Base-by-base conservation (phyloP, 768 basidiomycete species). In the Atractiella rhizophila region DNA sequence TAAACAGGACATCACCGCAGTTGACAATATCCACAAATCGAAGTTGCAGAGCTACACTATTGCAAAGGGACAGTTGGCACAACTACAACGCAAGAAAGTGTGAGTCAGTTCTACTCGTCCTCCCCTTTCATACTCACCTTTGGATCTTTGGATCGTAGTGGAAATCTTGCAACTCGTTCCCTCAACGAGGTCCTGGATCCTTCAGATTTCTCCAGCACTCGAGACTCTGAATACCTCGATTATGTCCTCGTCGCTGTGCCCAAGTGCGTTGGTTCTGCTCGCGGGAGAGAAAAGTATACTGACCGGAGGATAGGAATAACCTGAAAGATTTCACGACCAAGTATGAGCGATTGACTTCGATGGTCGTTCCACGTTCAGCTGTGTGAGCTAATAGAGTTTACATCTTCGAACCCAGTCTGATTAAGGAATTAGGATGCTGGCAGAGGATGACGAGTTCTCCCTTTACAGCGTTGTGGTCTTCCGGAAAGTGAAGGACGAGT, bases 51-150 rank as follows among this genome's bases (percentile, higher is more conserved):
- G 72, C 55, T 98, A 98, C 60, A 86, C 85, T 56, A 63, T 88
- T 11, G 77, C 82, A 36, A 98, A 98, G 59, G 88, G 88, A 0
- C 74, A 79, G 35, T 64, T 96, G 37, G 70, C 73, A 4, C 76
- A 82, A 54, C 73, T 96, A 68, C 81, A 88, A 56, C 73, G 91
- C 51, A 96, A 83, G 71, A 77, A 79, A 65, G 72, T 71, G 86
- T 88, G 56, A 42, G 68, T 55, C 44, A 20, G 24, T 0, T 12
- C 2, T 30, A 21, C 4, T 21, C 18, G 21, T 23, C 12, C 1
- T 33, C 8, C 13, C 24, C 1, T 26, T 20, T n/a, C 7, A 25
- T 4, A 21, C 28, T 9, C 28, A 5, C 5, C 24, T 42, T n/a
- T 31, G 18, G 16, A 20, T 37, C 25, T 4, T 3, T 7, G 8